These are phyloP conservation scores for Phytophthora pinifolia DNA, from an alignment of 352 stramenopile species.

Conservation along the genomic window DNA sequence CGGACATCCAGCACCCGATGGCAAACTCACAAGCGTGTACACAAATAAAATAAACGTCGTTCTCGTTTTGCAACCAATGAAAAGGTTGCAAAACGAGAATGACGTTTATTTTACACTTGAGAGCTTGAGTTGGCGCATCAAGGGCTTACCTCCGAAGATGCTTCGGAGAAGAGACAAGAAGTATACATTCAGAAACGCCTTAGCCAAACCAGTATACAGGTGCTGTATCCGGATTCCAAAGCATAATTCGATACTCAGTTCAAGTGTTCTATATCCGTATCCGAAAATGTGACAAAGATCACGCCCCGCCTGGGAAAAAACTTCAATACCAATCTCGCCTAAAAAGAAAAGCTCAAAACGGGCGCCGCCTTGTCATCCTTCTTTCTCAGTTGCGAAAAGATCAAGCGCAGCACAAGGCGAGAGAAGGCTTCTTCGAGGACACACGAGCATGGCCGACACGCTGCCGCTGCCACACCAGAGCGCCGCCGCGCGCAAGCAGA, in stretches of 20 bases:
- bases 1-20: too few species aligned
- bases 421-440: not conserved
- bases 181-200: too few species aligned
- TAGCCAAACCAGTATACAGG: too few species aligned
- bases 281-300: constrained; percentile 28
- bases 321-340: constrained; percentile 13
- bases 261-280: not conserved
- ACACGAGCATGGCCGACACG: constrained; percentile 21
- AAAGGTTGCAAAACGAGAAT: too few species aligned
- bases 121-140: too few species aligned
- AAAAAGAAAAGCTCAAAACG: not conserved
- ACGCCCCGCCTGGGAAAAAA: constrained; percentile 17
- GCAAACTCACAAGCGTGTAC: too few species aligned
- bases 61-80: too few species aligned
- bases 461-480: constrained; percentile 12
- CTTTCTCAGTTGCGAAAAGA: constrained; percentile 32
- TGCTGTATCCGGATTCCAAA: not conserved
- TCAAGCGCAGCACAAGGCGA: constrained; percentile 1
- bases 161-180: too few species aligned
- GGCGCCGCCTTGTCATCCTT: constrained; percentile 1
- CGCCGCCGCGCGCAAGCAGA: constrained; percentile 46
- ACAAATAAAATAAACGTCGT: too few species aligned
- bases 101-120: too few species aligned
- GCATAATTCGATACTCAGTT: not conserved
- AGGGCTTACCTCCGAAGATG: too few species aligned